Evolutionary conservation across 768 basidiomycete species (phyloP).

Genomic region (Trametes cinnabarina): DNA sequence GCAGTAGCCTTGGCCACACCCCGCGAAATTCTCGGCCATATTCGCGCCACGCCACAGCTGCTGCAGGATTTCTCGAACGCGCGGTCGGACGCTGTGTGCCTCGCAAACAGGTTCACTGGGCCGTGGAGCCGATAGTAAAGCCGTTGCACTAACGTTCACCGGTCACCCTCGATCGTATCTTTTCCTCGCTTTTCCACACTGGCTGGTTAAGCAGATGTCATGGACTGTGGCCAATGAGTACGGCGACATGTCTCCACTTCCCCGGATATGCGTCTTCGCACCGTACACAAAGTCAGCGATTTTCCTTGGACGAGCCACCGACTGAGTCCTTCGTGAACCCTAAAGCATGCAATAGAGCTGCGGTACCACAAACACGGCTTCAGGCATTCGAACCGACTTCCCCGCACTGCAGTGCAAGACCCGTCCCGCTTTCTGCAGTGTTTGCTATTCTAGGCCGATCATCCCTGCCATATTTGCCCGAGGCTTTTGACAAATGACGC

Average conservation of each 20-base stretch:
- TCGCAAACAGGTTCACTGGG: neutral
- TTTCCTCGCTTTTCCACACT: neutral
- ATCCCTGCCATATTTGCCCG: neutral
- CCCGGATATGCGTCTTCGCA: neutral
- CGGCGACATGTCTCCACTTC: neutral
- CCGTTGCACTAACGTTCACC: neutral
- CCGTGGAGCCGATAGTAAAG: neutral
- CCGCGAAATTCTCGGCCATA: too few relatives aligned
- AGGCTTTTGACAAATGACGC: conserved; percentile 1
- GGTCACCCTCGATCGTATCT: too few relatives aligned
- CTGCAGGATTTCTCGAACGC: neutral
- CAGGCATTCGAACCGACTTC: neutral
- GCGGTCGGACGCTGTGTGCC: neutral
- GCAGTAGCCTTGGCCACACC: too few relatives aligned
- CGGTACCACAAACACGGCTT: neutral
- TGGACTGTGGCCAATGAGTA: neutral
- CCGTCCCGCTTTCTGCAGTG: neutral
- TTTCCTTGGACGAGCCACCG: too few relatives aligned
- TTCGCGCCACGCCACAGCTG: neutral
- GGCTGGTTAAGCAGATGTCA: neutral
- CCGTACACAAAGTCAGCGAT: neutral
- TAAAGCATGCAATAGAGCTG: neutral
- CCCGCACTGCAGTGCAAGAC: neutral
- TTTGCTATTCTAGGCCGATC: neutral
- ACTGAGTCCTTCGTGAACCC: too few relatives aligned